Conservation (phyloP, 805 yeast genomes). For the Kodamaea sagamina region DNA sequence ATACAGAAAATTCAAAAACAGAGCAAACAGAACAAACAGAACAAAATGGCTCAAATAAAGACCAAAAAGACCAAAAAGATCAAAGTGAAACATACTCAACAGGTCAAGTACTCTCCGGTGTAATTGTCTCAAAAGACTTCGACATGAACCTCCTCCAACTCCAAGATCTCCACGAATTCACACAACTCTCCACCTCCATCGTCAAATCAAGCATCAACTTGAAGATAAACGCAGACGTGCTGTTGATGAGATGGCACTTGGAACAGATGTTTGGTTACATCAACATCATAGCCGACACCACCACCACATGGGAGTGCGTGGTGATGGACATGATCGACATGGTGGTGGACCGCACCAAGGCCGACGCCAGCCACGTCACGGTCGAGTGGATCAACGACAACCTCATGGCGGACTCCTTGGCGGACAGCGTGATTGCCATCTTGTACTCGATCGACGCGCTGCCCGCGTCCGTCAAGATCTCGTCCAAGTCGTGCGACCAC, state of each 20-base stretch:
- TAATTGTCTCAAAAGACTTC: conserved; percentile 87
- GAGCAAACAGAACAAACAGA: no score
- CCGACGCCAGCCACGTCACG: conserved; percentile 47
- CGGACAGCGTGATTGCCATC: conserved; percentile 91
- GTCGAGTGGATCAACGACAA: conserved; percentile 91
- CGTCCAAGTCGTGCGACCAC: conserved; percentile 62
- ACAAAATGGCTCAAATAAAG: no score
- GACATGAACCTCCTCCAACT: conserved; percentile 80
- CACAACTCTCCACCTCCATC: conserved; percentile 82
- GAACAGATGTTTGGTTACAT: conserved; percentile 93
- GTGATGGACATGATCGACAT: conserved; percentile 48
- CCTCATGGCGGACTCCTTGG: conserved; percentile 82
- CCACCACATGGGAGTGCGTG: conserved; percentile 43
- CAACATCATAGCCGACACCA: conserved; percentile 60
- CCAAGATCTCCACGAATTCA: conserved; percentile 84
- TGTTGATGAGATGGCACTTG: conserved; percentile 83
- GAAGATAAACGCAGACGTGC: conserved; percentile 76
- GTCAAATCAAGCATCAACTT: conserved; percentile 81
- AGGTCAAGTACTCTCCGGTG: conserved; percentile 64
- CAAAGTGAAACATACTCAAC: conserved; percentile 11
- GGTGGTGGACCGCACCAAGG: conserved; percentile 45
- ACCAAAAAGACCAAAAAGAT: conserved; percentile 11
- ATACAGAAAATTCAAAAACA: no score
- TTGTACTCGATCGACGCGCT: conserved; percentile 89
- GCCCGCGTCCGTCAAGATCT: conserved; percentile 89